phyloP scores from a whole-genome alignment of 306 rosid genomes.

The Oemleria cerasiformis region DNA sequence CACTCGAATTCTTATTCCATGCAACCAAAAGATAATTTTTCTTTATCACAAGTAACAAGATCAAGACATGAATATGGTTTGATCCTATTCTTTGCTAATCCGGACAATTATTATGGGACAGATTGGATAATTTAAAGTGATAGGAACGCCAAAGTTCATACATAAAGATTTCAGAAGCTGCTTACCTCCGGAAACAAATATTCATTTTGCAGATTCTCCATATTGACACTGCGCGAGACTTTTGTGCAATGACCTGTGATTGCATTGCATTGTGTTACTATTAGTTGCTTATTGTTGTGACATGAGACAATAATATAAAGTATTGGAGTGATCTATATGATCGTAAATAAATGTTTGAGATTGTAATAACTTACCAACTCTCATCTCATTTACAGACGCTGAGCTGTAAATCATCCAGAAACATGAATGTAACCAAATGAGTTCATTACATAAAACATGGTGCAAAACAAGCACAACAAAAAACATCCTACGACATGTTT shows the following conservation, averaged over 20 bases:
- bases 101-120: neutral
- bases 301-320: neutral
- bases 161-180: slow-evolving; percentile 5
- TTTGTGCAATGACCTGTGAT: slow-evolving; percentile 38
- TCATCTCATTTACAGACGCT: slow-evolving; percentile 24
- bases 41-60: neutral
- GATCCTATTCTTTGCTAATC: neutral
- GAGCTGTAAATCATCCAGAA: slow-evolving; percentile 25
- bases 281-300: neutral
- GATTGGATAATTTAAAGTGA: neutral
- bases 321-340: too few species aligned
- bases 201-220: slow-evolving; percentile 58
- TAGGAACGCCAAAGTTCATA: neutral
- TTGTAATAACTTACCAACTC: slow-evolving; percentile 29
- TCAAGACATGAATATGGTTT: neutral
- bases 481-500: neutral
- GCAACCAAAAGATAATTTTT: neutral
- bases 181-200: slow-evolving; percentile 67
- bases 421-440: neutral
- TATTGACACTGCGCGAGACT: slow-evolving; percentile 49
- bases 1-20: neutral
- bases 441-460: neutral
- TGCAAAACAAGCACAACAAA: neutral
- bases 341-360: neutral
- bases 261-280: neutral